These are phyloP conservation scores for Cornus controversa DNA, from an alignment of 148 eudicot species.

Conservation along the genomic window DNA sequence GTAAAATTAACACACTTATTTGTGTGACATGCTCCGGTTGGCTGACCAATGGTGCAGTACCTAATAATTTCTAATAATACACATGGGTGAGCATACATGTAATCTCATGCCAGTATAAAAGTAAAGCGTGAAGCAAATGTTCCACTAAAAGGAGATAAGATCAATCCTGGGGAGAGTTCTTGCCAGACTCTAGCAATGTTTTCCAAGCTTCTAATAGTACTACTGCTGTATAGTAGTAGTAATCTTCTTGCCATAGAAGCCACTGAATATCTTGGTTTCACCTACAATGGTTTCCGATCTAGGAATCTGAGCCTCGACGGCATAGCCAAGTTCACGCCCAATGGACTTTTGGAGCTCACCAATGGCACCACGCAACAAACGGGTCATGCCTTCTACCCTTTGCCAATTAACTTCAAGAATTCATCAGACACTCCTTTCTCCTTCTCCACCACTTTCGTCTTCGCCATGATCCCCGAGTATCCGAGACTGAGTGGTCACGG, in stretches of 20 bases:
- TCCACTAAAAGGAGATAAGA: too few species aligned
- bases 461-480: not conserved
- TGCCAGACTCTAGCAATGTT: not conserved
- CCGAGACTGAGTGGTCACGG: conserved; percentile 11
- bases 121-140: too few species aligned
- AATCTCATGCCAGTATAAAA: too few species aligned
- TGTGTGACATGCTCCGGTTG: too few species aligned
- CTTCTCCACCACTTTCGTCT: conserved; percentile 17
- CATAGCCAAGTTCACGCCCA: conserved; percentile 4
- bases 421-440: conserved; percentile 1
- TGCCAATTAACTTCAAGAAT: conserved; percentile 7
- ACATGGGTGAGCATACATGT: too few species aligned
- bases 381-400: conserved; percentile 16
- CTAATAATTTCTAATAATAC: too few species aligned
- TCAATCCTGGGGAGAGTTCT: too few species aligned
- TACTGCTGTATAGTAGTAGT: too few species aligned
- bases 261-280: not conserved
- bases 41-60: too few species aligned
- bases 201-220: not conserved
- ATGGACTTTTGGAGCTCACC: conserved; percentile 17
- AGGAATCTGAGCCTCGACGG: not conserved
- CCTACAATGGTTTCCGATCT: conserved; percentile 6
- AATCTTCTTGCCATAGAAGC: not conserved
- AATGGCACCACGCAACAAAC: not conserved
- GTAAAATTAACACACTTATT: too few species aligned